These are phyloP conservation scores for Lactuca saligna DNA, from an alignment of 129 eudicot genomes.

Conservation along the genomic window DNA sequence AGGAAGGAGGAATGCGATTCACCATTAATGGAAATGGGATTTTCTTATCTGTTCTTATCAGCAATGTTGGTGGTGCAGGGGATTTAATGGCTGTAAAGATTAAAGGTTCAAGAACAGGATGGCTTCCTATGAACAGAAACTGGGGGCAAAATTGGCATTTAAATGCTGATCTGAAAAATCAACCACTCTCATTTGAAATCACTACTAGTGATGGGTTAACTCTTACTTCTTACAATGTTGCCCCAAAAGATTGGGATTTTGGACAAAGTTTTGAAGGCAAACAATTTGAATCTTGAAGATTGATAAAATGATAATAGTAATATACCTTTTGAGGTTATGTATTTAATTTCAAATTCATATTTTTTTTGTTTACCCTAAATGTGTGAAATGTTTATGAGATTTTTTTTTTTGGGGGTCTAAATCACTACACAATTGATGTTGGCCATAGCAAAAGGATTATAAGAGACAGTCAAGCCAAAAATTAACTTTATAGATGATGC, in stretches of 20 bases:
- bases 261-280: constrained; percentile 90
- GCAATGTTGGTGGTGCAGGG: constrained; percentile 88
- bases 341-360: no score
- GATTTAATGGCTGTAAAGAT: constrained; percentile 71
- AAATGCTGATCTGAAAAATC: constrained; percentile 75
- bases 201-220: constrained; percentile 70
- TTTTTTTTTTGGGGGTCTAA: background rate
- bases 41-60: constrained; percentile 77
- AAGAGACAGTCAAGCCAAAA: background rate
- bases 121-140: constrained; percentile 94
- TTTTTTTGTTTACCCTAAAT: background rate
- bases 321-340: background rate
- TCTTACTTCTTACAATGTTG: constrained; percentile 68
- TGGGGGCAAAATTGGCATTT: constrained; percentile 98
- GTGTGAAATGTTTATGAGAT: background rate
- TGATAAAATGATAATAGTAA: no score
- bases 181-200: constrained; percentile 83
- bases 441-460: background rate
- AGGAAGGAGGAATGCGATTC: constrained; percentile 88
- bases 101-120: constrained; percentile 89
- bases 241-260: constrained; percentile 76
- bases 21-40: constrained; percentile 65
- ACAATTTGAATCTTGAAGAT: constrained; percentile 52
- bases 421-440: background rate
- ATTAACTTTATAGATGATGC: background rate